Conservation (phyloP, 345 rosid genomes). For the Carallia pectinifolia region DNA sequence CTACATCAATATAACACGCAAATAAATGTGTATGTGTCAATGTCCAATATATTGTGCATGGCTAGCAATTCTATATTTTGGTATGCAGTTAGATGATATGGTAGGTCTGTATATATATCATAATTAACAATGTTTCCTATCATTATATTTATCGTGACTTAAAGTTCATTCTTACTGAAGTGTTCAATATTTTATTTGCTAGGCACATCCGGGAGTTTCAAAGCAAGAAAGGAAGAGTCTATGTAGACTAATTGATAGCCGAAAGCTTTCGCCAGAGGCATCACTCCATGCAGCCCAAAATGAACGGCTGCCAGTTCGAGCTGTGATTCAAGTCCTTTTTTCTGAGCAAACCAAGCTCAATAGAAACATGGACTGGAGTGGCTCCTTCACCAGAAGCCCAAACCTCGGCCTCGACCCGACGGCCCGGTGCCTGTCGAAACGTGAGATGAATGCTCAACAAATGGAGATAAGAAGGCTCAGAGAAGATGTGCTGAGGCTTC, state of each 20-base stretch:
- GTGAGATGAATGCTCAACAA: slow-evolving; percentile 57
- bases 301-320: slow-evolving; percentile 77
- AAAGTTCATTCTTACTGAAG: too few relatives aligned
- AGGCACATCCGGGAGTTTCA: slow-evolving; percentile 70
- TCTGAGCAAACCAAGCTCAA: slow-evolving; percentile 68
- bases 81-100: too few relatives aligned
- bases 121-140: too few relatives aligned
- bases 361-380: slow-evolving; percentile 61
- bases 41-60: too few relatives aligned
- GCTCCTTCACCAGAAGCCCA: slow-evolving; percentile 65
- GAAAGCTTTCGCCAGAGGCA: slow-evolving; percentile 74
- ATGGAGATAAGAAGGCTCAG: slow-evolving; percentile 58
- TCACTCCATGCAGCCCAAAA: slow-evolving; percentile 80
- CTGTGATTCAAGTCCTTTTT: slow-evolving; percentile 72
- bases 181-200: neutral
- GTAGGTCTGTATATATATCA: too few relatives aligned
- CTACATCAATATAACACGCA: too few relatives aligned
- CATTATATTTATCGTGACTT: too few relatives aligned
- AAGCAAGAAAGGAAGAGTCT: slow-evolving; percentile 76
- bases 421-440: slow-evolving; percentile 61
- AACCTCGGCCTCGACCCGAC: slow-evolving; percentile 33
- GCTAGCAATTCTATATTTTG: too few relatives aligned
- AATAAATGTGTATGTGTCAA: too few relatives aligned
- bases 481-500: slow-evolving; percentile 66
- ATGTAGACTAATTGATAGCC: slow-evolving; percentile 64